A percentile compares a stretch with the other conserved stretches of the same genome.
Evolutionary conservation across 768 basidiomycete genomes (phyloP).

Genomic region (Mycena metata): DNA sequence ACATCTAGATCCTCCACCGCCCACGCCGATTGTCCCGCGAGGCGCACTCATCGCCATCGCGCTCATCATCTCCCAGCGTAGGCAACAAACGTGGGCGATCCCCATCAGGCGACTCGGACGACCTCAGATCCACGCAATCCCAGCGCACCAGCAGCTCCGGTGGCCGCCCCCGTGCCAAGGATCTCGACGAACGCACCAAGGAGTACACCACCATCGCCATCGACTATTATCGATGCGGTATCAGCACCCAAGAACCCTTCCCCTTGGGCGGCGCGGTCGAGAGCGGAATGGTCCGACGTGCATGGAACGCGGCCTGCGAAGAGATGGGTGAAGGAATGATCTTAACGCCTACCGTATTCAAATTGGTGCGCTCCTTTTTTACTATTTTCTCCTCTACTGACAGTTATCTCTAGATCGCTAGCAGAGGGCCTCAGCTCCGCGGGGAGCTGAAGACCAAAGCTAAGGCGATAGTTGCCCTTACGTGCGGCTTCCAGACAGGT

Average conservation of each 20-base stretch:
- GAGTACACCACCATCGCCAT: constrained; percentile 23
- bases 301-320: constrained; percentile 24
- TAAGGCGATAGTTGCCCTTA: no score
- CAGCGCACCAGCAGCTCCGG: neutral
- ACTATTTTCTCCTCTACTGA: neutral
- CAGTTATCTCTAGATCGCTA: constrained; percentile 30
- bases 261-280: constrained; percentile 19
- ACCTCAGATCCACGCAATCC: neutral
- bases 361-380: constrained; percentile 27
- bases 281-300: neutral
- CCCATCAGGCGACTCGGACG: neutral
- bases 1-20: no score
- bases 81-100: constrained; percentile 6
- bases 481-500: no score
- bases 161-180: constrained; percentile 33
- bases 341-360: constrained; percentile 14
- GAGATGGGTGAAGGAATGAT: neutral
- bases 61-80: neutral
- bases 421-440: constrained; percentile 5
- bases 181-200: constrained; percentile 28
- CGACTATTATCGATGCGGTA: constrained; percentile 9
- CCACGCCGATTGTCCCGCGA: no score
- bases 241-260: constrained; percentile 22
- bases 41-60: no score
- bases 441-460: no score